Conservation (phyloP, 2,329 filamentous ascomycete genomes). For the Plectosphaerella sp. region DNA sequence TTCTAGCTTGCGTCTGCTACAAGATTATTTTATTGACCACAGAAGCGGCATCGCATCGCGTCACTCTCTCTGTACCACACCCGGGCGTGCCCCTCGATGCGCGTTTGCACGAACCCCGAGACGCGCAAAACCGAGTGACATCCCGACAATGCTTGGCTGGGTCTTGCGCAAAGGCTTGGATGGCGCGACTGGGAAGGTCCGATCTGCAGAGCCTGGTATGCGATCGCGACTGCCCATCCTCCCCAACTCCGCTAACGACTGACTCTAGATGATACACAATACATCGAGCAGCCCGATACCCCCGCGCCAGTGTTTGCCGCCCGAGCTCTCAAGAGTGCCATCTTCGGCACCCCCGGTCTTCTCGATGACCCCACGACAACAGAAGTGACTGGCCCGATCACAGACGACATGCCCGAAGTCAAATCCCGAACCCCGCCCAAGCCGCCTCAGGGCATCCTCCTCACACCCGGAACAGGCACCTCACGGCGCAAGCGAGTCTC, state of each 20-base stretch:
- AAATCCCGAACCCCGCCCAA: constrained; percentile 40
- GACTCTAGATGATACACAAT: constrained; percentile 32
- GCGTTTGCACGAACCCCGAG: neutral
- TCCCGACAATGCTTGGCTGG: constrained; percentile 51
- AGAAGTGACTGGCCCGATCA: neutral
- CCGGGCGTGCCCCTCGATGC: neutral
- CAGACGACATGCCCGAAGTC: constrained; percentile 17
- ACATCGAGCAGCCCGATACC: constrained; percentile 57
- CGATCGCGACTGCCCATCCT: neutral
- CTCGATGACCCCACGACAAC: constrained; percentile 24
- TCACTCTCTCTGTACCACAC: no score
- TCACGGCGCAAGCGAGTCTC: constrained; percentile 61
- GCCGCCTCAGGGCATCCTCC: constrained; percentile 50
- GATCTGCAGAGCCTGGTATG: constrained; percentile 20
- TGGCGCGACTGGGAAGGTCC: constrained; percentile 27
- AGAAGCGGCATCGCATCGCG: no score
- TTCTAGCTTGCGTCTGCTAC: neutral
- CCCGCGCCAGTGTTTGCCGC: constrained; percentile 64
- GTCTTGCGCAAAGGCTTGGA: constrained; percentile 46
- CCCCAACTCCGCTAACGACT: neutral
- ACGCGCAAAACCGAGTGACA: neutral
- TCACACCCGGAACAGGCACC: constrained; percentile 60
- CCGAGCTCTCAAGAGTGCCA: constrained; percentile 57
- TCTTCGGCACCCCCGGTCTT: constrained; percentile 56
- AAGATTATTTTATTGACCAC: no score